These are phyloP conservation scores for Cladosporium halotolerans DNA, from an alignment of 2,329 filamentous ascomycete genomes.

Conservation along the genomic window DNA sequence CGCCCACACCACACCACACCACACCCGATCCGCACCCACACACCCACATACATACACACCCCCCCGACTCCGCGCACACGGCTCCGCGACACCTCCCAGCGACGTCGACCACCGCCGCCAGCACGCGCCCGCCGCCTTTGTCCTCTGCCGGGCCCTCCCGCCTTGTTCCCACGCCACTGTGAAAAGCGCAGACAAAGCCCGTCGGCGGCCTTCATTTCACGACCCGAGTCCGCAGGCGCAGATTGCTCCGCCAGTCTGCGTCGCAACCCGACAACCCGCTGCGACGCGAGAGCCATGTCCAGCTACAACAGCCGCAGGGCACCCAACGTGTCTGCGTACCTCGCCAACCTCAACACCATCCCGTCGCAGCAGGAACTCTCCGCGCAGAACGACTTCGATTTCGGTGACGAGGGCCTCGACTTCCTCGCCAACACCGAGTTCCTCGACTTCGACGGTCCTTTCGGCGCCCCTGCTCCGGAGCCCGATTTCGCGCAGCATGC, in stretches of 20 bases:
- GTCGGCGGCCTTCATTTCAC: background rate
- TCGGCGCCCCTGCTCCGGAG: slow-evolving; percentile 2
- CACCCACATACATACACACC: too few relatives aligned
- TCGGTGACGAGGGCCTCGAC: slow-evolving; percentile 48
- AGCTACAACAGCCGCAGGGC: slow-evolving; percentile 68
- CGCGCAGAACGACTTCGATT: slow-evolving; percentile 50
- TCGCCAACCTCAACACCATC: slow-evolving; percentile 75
- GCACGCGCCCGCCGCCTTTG: background rate
- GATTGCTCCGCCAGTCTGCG: slow-evolving; percentile 8
- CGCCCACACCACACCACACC: background rate
- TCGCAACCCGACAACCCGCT: background rate
- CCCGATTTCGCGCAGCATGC: slow-evolving; percentile 10
- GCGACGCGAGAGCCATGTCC: slow-evolving; percentile 51
- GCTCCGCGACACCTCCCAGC: too few relatives aligned
- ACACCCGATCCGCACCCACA: too few relatives aligned
- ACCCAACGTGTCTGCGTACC: slow-evolving; percentile 83
- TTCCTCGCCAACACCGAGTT: slow-evolving; percentile 56
- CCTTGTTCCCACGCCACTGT: background rate
- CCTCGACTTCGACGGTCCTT: slow-evolving; percentile 56
- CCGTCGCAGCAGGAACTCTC: slow-evolving; percentile 54
- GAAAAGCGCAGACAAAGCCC: background rate
- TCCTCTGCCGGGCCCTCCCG: background rate
- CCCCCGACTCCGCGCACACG: too few relatives aligned
- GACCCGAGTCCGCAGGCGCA: background rate
- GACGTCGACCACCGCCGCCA: background rate